phyloP scores from a whole-genome alignment of 768 basidiomycete species.

The Tricholoma flavovirens region DNA sequence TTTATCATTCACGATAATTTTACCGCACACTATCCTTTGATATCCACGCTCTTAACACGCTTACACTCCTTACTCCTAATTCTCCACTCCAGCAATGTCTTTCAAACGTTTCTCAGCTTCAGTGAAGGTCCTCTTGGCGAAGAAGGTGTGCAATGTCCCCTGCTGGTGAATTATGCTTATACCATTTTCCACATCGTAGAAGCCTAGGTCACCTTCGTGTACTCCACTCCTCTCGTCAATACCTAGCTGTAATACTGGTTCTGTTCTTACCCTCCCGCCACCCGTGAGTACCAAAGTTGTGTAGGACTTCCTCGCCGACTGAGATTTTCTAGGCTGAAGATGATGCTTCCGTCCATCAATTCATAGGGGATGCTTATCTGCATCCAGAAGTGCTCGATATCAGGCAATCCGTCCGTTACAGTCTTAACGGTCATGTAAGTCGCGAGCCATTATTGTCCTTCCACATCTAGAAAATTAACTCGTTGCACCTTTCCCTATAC shows the following conservation, averaged over 20 bases:
- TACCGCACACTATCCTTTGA: background rate
- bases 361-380: conserved; percentile 3
- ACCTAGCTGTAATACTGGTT: background rate
- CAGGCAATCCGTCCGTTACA: background rate
- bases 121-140: background rate
- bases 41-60: background rate
- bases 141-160: background rate
- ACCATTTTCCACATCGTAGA: background rate
- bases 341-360: background rate
- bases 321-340: background rate
- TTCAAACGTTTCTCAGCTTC: background rate
- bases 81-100: background rate
- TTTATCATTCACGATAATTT: background rate
- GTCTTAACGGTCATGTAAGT: conserved; percentile 5
- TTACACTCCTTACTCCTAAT: background rate
- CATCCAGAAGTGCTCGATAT: conserved; percentile 9
- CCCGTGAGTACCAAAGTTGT: background rate
- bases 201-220: background rate
- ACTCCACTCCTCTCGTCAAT: background rate
- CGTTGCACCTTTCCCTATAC: background rate
- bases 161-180: background rate
- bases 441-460: background rate
- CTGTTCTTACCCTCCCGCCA: background rate
- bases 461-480: background rate
- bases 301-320: background rate